Percentiles rank a stretch among this genome's conserved stretches.
Evolutionary conservation across 73 alveolate species (phyloP).

Genomic region (Paramecium biaurelia): DNA sequence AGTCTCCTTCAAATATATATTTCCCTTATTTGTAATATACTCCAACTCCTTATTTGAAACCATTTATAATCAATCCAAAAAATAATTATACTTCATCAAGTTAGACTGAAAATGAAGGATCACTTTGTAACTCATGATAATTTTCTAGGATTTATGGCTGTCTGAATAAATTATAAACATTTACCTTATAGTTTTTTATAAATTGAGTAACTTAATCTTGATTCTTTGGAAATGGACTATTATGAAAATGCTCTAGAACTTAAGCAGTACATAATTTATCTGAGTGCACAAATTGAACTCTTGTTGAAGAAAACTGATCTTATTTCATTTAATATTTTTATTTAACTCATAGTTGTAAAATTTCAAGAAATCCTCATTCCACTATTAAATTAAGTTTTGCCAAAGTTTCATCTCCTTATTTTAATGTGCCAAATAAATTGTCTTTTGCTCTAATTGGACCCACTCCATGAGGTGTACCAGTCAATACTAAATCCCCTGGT

Average conservation of each 20-base stretch:
- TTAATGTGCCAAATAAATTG: background rate
- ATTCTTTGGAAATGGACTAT: background rate
- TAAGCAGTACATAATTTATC: background rate
- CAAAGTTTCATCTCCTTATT: background rate
- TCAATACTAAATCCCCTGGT: slow-evolving; percentile 85
- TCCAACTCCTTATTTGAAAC: background rate
- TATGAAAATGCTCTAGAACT: background rate
- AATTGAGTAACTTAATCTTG: background rate
- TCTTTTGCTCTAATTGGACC: slow-evolving; percentile 84
- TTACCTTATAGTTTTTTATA: background rate
- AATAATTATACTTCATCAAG: background rate
- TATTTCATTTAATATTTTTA: background rate
- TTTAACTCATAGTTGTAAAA: background rate
- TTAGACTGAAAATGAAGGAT: background rate
- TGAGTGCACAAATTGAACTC: background rate
- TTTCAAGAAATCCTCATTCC: background rate
- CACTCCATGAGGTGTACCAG: slow-evolving; percentile 91
- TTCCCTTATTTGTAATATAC: background rate
- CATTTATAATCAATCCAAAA: background rate
- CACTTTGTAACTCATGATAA: background rate
- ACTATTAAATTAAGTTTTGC: background rate
- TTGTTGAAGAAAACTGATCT: background rate
- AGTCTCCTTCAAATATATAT: slow-evolving; percentile 72
- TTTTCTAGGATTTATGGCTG: background rate
- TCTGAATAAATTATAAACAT: background rate